Evolutionary conservation across 2,329 filamentous ascomycete species (phyloP), one percentile per base, ranked within the genome.

Genomic region (Epichloe sylvatica): DNA sequence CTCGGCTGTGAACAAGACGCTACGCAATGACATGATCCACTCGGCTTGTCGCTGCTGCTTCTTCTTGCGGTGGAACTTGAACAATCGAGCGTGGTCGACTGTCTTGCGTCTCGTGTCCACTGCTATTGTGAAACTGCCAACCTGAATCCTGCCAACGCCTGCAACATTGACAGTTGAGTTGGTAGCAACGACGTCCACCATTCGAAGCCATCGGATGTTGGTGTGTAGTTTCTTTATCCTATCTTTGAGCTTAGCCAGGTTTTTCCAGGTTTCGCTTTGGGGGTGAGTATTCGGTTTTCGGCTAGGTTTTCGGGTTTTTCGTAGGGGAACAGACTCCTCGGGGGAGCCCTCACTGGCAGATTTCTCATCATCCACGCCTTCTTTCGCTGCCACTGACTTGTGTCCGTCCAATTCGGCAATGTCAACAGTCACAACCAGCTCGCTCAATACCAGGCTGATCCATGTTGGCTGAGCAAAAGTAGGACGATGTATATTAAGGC

Each of bases 391-490:
- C 21, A 52, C 45, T 30, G 59, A 52, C 56, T 73, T 76, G 49
- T 70, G 70, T 25, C 69, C 69, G 56, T 78, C 77, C 40, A 92
- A 67, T 45, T 80, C 76, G 52, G 78, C 76, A 43, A 89, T 71
- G 62, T 98, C 87, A 41, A 97, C 65, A 0, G 87, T 94, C 46
- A 98, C 75, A 46, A 82, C 85, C 46, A 96, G 72, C 62, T 96
- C 92, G 59, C 81, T 86, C 52, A 98, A 69, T 8, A 92, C 86
- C 46, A 98, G 75, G 64, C 90, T 97, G 59, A 95, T 72, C 89
- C 91, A 97, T 54, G 94, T 97, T 42, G 92, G 92, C 65, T 97
- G 89, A 44, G 91, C 88, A 67, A 98, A 97, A 5, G 92, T 97
- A 12, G 92, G 92, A 4, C 90, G 82, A 68, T 98, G 92, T 54